phyloP scores from a whole-genome alignment of 805 yeast species.

The Wickerhamomyces bovis region DNA sequence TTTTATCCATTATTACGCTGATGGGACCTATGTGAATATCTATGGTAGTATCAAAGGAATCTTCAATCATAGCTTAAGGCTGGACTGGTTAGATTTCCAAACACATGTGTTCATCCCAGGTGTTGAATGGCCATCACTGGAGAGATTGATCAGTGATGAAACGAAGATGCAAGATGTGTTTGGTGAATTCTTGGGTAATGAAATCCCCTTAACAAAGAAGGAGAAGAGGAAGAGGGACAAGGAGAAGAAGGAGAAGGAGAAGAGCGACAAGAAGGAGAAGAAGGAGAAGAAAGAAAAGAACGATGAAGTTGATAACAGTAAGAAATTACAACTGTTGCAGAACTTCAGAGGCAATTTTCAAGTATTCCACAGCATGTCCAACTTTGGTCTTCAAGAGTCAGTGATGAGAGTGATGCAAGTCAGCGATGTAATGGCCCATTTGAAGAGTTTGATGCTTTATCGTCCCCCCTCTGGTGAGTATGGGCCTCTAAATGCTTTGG shows the following conservation, averaged over 20 bases:
- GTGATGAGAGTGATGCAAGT: constrained; percentile 70
- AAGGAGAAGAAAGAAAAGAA: constrained; percentile 4
- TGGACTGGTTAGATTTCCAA: constrained; percentile 69
- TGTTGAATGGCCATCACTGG: constrained; percentile 40
- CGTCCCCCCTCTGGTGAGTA: constrained; percentile 41
- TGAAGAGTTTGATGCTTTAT: constrained; percentile 58
- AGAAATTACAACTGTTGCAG: constrained; percentile 19
- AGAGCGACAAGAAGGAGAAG: too few relatives aligned
- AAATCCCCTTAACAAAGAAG: not conserved
- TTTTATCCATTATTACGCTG: constrained; percentile 48
- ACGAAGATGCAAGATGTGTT: constrained; percentile 15
- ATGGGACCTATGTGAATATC: constrained; percentile 64
- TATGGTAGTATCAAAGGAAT: constrained; percentile 56
- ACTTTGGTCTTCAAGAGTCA: constrained; percentile 57
- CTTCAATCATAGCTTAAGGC: constrained; percentile 54
- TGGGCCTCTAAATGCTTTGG: constrained; percentile 53
- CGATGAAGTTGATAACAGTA: constrained; percentile 4
- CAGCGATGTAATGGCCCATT: constrained; percentile 70
- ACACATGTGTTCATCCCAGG: constrained; percentile 41
- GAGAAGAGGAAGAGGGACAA: too few relatives aligned
- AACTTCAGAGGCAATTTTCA: constrained; percentile 33
- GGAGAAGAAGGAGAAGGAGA: too few relatives aligned
- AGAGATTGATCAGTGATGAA: constrained; percentile 31
- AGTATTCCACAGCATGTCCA: constrained; percentile 43
- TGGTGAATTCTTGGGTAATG: not conserved